Evolutionary conservation across 1,284 basidiomycete species (phyloP).

Genomic region (Xanthoconium separans): DNA sequence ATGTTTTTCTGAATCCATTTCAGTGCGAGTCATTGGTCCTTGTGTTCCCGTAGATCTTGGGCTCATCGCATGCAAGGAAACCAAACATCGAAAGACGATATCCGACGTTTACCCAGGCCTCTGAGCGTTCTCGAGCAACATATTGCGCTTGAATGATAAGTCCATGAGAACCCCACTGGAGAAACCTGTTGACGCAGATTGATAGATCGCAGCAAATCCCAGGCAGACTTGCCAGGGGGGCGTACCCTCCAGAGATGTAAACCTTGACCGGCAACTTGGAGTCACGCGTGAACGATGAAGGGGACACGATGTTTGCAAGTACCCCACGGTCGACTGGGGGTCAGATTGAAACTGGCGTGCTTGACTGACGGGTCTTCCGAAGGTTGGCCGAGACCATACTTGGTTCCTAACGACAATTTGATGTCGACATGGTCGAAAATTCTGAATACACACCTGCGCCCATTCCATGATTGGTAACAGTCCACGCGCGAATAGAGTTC

Average conservation of each 20-base stretch:
- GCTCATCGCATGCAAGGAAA: constrained; percentile 64
- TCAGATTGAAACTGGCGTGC: neutral
- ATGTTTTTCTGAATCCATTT: constrained; percentile 31
- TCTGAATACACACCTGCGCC: constrained; percentile 39
- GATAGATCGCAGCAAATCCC: neutral
- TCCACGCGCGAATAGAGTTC: constrained; percentile 38
- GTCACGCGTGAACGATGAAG: constrained; percentile 51
- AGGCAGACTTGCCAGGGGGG: neutral
- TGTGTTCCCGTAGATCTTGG: constrained; percentile 67
- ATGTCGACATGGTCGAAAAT: neutral
- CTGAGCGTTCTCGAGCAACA: constrained; percentile 56
- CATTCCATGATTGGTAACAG: constrained; percentile 64
- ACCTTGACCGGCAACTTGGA: constrained; percentile 64
- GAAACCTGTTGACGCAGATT: constrained; percentile 46
- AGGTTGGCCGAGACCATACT: constrained; percentile 62
- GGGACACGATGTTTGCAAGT: constrained; percentile 69
- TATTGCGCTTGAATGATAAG: constrained; percentile 50
- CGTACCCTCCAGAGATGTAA: constrained; percentile 74
- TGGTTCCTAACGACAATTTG: constrained; percentile 34
- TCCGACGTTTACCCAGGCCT: constrained; percentile 70
- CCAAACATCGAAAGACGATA: constrained; percentile 71
- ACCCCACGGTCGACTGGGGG: neutral
- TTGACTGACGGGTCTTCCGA: constrained; percentile 64
- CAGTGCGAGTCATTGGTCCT: constrained; percentile 50
- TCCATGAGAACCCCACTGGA: constrained; percentile 75